A percentile compares a stretch with the other conserved stretches of the same genome.
phyloP scores from a whole-genome alignment of 75 land plant genomes.

The Isoetes taiwanensis region DNA sequence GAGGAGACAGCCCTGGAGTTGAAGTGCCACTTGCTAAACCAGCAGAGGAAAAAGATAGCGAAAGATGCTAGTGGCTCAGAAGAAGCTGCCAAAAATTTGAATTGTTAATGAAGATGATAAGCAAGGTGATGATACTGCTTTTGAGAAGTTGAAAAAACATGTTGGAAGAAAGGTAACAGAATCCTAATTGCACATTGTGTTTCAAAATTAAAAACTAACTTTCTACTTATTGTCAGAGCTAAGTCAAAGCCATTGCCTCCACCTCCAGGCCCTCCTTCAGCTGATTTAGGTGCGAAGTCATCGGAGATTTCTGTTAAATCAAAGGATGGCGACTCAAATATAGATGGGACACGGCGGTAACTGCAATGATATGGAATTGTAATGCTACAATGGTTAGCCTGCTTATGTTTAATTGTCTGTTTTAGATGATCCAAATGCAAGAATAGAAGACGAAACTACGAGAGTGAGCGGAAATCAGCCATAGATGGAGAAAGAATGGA shows the following conservation, averaged over 20 bases:
- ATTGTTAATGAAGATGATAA: constrained; percentile 78
- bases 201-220: background rate
- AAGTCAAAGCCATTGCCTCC: constrained; percentile 54
- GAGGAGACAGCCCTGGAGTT: constrained; percentile 40
- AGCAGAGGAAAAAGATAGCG: too few relatives aligned
- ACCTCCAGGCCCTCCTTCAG: constrained; percentile 43
- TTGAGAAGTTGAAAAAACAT: constrained; percentile 49
- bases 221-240: constrained; percentile 14
- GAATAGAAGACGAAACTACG: constrained; percentile 68
- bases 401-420: background rate
- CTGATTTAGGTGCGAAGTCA: constrained; percentile 26
- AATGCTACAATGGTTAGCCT: background rate
- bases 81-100: constrained; percentile 46
- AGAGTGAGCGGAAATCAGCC: constrained; percentile 41
- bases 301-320: constrained; percentile 29
- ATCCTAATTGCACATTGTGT: background rate
- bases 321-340: constrained; percentile 56
- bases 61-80: constrained; percentile 10
- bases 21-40: constrained; percentile 26
- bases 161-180: constrained; percentile 62
- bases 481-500: constrained; percentile 53
- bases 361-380: background rate
- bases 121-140: constrained; percentile 54
- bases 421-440: constrained; percentile 62
- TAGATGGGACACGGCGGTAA: constrained; percentile 37